Evolutionary conservation across 2,329 filamentous ascomycete species (phyloP).

Genomic region (Diaporthe helianthi): DNA sequence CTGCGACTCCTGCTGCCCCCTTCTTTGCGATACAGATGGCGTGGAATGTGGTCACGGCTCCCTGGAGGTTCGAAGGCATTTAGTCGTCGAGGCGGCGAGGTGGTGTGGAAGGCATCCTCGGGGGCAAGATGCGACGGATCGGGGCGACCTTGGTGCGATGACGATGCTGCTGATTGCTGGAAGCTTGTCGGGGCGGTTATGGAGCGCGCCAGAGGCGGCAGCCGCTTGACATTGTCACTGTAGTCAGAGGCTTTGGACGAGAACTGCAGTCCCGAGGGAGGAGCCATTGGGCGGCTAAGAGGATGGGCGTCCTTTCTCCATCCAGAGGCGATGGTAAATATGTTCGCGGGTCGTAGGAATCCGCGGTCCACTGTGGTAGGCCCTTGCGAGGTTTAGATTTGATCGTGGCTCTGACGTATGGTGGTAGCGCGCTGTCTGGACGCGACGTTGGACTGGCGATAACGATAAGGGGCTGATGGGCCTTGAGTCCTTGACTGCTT

Average conservation of each 20-base stretch:
- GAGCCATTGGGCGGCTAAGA: slow-evolving; percentile 40
- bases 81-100: slow-evolving; percentile 65
- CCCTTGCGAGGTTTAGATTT: not conserved
- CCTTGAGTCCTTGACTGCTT: not conserved
- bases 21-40: slow-evolving; percentile 54
- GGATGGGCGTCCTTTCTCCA: slow-evolving; percentile 26
- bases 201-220: slow-evolving; percentile 47
- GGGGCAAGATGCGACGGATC: slow-evolving; percentile 78
- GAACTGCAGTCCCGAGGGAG: slow-evolving; percentile 42
- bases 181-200: slow-evolving; percentile 49
- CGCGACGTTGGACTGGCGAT: slow-evolving; percentile 1
- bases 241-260: slow-evolving; percentile 40
- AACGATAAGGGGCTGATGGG: slow-evolving; percentile 5
- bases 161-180: slow-evolving; percentile 16
- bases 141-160: slow-evolving; percentile 46
- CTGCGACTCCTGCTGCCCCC: slow-evolving; percentile 65
- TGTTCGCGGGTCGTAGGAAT: not conserved
- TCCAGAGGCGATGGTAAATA: slow-evolving; percentile 2
- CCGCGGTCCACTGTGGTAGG: not conserved
- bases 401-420: slow-evolving; percentile 7
- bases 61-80: slow-evolving; percentile 47
- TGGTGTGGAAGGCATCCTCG: slow-evolving; percentile 78
- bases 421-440: slow-evolving; percentile 4
- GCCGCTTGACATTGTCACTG: slow-evolving; percentile 35
- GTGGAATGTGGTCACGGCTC: slow-evolving; percentile 43